Base-by-base conservation (phyloP, 2,329 filamentous ascomycete species). In the Chaetomiaceae sp. region DNA sequence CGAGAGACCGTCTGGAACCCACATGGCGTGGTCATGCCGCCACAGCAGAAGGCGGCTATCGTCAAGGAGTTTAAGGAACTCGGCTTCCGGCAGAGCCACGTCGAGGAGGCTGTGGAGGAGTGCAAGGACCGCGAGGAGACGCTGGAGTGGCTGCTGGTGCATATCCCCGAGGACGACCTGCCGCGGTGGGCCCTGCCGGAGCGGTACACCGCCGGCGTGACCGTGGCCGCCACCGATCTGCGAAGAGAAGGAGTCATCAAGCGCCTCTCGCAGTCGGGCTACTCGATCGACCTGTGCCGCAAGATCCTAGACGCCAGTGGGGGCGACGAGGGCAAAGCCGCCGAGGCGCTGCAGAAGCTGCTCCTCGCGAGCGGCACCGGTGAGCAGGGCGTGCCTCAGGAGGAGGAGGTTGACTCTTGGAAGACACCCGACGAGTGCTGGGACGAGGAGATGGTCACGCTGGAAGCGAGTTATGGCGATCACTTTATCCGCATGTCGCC, bases 81-180 rank as follows among this genome's bases (percentile, higher is more conserved):
- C 41, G 90, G 88, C 0, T 98, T 98, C 64, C 82, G 91, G n/a
- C 76, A 74, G 58, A 94, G 85, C 58, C 93, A 98, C 61, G 79
- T 90, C 33, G 82, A 94, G 60, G 93, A 98, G 67, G 91, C 93
- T 8, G 79, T 86, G 1, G 81, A 81, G 36, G 81, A 90, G 58
- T 96, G 90, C 69, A 94, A 91, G 64, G 89, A 95, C 62, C 78
- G 85, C 24, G 90, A 96, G 62, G 93, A 98, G 67, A 84, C 88
- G 14, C 74, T 98, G 2, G 91, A 97, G 64, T 98, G 93, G 93
- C 75, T 98, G 14, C 76, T 98, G 39, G 90, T 97, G 42, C 91
- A 98, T 65, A 89, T 98, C 2, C 93, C 93, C 1, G 93, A 98
- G 62, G 93, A 98, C 62, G 93, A 97, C 59, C 70, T 97, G n/a